Percentiles rank a stretch among this genome's conserved stretches.
Conservation (phyloP, 331 rosid species). For the Phaseolus coccineus region DNA sequence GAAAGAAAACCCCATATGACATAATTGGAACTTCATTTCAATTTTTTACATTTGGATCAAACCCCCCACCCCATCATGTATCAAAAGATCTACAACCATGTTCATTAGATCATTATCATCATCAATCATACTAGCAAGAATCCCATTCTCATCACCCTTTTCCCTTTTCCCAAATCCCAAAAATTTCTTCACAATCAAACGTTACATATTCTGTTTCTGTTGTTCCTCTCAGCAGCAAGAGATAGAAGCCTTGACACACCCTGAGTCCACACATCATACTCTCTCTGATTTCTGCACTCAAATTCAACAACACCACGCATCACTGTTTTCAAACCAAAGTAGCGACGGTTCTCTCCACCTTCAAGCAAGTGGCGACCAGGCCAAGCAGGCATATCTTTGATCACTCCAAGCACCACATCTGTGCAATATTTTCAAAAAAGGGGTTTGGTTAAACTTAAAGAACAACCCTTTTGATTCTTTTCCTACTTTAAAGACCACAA, state of each 20-base stretch:
- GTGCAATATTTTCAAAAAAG: conserved; percentile 28
- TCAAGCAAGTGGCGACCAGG: conserved; percentile 89
- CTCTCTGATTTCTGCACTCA: conserved; percentile 83
- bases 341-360: conserved; percentile 83
- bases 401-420: conserved; percentile 82
- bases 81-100: conserved; percentile 38
- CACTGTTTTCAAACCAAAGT: conserved; percentile 80
- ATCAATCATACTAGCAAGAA: background rate
- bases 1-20: conserved; percentile 44
- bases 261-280: conserved; percentile 87
- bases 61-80: conserved; percentile 50
- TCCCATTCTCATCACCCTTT: background rate
- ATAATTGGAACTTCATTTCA: conserved; percentile 49
- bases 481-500: conserved; percentile 43
- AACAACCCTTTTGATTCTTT: conserved; percentile 44
- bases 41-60: conserved; percentile 68
- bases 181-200: conserved; percentile 15
- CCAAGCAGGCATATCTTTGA: conserved; percentile 91
- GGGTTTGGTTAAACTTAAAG: conserved; percentile 45
- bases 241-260: conserved; percentile 84
- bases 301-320: conserved; percentile 82
- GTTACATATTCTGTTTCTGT: conserved; percentile 54
- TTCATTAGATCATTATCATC: background rate
- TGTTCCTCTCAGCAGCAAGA: conserved; percentile 66
- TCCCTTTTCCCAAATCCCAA: conserved; percentile 36